Conservation (phyloP, 2,329 filamentous ascomycete genomes). For the Aureobasidium sp. region DNA sequence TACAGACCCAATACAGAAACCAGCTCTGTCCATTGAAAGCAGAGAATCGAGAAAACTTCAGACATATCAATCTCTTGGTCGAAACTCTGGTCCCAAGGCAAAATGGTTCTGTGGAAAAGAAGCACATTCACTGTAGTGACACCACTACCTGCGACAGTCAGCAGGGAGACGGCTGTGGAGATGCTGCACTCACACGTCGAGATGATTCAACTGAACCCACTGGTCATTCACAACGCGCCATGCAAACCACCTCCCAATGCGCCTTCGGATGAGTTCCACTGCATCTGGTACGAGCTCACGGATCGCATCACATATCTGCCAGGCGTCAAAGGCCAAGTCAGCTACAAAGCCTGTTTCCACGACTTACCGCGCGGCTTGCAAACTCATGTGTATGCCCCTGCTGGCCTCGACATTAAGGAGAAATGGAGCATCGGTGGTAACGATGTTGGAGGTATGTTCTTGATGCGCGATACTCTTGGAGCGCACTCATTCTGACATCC, state of each 20-base stretch:
- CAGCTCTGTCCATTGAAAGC: neutral
- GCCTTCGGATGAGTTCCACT: constrained; percentile 62
- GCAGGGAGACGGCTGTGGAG: constrained; percentile 62
- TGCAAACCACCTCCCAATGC: constrained; percentile 63
- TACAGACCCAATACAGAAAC: no score
- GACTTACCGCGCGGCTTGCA: constrained; percentile 66
- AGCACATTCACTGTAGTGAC: constrained; percentile 71
- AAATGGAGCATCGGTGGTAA: constrained; percentile 72
- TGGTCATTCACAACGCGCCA: constrained; percentile 64
- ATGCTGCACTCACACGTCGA: constrained; percentile 71
- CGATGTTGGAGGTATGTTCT: constrained; percentile 50
- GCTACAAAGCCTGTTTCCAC: constrained; percentile 75
- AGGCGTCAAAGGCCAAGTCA: constrained; percentile 60
- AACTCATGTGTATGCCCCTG: constrained; percentile 77
- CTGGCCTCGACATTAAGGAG: constrained; percentile 70
- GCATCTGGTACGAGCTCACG: constrained; percentile 71
- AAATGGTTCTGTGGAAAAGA: constrained; percentile 57
- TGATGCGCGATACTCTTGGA: neutral
- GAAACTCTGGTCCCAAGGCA: no score
- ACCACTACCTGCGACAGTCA: constrained; percentile 62
- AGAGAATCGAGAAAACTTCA: neutral
- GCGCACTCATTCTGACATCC: no score
- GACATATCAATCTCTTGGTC: neutral
- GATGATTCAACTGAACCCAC: constrained; percentile 84
- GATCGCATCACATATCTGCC: constrained; percentile 72